Evolutionary conservation across 78 protist genomes (phyloP).

Genomic region (Dictyostelium intermedium): DNA sequence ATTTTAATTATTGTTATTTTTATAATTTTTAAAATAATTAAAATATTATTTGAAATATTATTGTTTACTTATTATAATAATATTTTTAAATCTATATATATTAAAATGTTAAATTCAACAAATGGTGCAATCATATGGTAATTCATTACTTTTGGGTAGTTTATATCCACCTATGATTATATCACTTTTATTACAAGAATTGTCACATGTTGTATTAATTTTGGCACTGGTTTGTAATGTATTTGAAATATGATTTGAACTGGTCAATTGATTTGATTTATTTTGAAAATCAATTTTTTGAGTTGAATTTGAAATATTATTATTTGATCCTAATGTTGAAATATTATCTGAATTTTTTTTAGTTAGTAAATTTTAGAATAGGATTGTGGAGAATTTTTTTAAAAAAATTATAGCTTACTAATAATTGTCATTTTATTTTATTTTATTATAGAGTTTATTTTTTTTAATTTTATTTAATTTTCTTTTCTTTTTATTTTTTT

Average conservation of each 20-base stretch:
- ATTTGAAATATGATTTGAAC: not conserved
- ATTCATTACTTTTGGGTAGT: not conserved
- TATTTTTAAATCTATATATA: not conserved
- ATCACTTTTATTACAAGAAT: not conserved
- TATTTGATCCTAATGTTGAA: not conserved
- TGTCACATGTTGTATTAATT: not conserved
- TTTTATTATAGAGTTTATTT: not conserved
- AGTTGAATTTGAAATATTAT: not conserved
- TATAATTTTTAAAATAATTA: not conserved
- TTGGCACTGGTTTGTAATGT: not conserved
- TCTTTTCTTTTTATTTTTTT: too few species aligned
- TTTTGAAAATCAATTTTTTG: not conserved
- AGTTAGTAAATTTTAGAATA: not conserved
- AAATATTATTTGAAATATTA: not conserved
- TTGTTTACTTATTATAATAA: not conserved
- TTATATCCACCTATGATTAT: not conserved
- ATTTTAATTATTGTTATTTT: not conserved
- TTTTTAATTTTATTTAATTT: too few species aligned
- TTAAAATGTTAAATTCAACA: not conserved
- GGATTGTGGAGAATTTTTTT: not conserved
- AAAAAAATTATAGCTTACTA: not conserved
- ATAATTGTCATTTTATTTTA: not conserved
- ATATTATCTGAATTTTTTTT: not conserved
- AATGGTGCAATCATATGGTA: not conserved
- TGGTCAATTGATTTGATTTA: not conserved